A percentile compares a stretch with the other conserved stretches of the same genome.
phyloP scores from a whole-genome alignment of 75 land plant genomes.

The Azolla pinnata region DNA sequence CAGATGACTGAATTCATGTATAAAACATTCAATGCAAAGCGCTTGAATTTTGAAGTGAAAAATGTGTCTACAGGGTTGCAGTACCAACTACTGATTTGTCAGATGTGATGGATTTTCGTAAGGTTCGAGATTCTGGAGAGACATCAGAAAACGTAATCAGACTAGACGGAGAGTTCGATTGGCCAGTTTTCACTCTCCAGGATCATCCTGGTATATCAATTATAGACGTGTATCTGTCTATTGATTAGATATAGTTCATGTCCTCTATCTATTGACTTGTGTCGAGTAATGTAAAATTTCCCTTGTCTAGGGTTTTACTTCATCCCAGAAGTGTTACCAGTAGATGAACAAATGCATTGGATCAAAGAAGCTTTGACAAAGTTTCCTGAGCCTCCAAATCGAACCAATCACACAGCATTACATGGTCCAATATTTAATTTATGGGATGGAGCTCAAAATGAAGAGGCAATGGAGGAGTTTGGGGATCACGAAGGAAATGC shows the following conservation, averaged over 20 bases:
- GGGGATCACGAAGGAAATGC: no score
- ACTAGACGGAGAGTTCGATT: slow-evolving; percentile 20
- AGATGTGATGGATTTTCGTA: slow-evolving; percentile 70
- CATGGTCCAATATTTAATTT: slow-evolving; percentile 70
- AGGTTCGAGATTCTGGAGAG: slow-evolving; percentile 9
- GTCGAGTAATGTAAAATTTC: neutral
- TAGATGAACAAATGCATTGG: slow-evolving; percentile 71
- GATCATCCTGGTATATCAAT: slow-evolving; percentile 62
- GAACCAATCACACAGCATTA: slow-evolving; percentile 82
- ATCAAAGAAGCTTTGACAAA: slow-evolving; percentile 50
- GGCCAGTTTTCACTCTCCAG: slow-evolving; percentile 52
- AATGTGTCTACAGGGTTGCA: slow-evolving; percentile 15
- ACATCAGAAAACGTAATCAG: slow-evolving; percentile 23
- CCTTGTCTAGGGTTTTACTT: slow-evolving; percentile 70
- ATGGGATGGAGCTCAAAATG: slow-evolving; percentile 46
- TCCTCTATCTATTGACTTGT: neutral
- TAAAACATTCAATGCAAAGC: no score
- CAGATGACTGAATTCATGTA: no score
- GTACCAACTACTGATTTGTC: slow-evolving; percentile 59
- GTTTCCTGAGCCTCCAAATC: slow-evolving; percentile 92
- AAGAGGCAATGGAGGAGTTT: slow-evolving; percentile 8
- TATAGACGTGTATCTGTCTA: neutral
- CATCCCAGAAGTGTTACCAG: slow-evolving; percentile 64
- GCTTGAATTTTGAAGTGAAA: no score
- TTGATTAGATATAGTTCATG: neutral